phyloP scores from a whole-genome alignment of 73 alveolate species.

The Symbiodinium natans region DNA sequence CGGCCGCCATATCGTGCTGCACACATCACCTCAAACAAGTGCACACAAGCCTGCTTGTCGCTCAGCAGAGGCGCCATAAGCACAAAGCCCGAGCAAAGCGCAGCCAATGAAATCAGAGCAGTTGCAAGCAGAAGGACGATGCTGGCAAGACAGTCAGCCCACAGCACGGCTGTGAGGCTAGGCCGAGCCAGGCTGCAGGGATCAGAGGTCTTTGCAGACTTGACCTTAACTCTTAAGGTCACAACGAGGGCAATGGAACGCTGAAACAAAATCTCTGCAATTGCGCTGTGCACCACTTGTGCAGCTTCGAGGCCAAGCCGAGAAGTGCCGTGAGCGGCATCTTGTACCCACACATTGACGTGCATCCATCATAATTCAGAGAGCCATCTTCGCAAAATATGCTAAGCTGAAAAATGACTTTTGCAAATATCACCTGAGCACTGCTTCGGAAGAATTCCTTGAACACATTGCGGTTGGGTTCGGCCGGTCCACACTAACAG shows the following conservation, averaged over 20 bases:
- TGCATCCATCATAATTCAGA: not conserved
- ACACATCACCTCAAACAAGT: conserved; percentile 37
- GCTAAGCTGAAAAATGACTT: conserved; percentile 47
- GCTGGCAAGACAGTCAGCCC: conserved; percentile 57
- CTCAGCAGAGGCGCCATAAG: not conserved
- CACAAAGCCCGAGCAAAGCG: not conserved
- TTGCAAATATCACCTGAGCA: conserved; percentile 79
- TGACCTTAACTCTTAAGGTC: not conserved
- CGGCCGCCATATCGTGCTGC: conserved; percentile 66
- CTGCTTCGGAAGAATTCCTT: no score
- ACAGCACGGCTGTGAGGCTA: not conserved
- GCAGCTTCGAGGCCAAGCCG: conserved; percentile 36
- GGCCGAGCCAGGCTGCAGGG: conserved; percentile 80
- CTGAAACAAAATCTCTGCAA: no score
- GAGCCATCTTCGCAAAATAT: conserved; percentile 72
- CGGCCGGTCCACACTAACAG: no score
- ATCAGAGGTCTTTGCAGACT: not conserved
- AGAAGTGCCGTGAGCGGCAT: conserved; percentile 71
- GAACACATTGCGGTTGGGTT: no score
- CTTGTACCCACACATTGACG: not conserved
- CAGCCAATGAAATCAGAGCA: no score
- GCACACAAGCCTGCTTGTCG: no score
- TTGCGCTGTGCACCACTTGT: no score
- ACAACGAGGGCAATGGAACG: no score
- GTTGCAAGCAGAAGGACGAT: conserved; percentile 20